These are phyloP conservation scores for Ogataea trehaloabstinens DNA, from an alignment of 805 yeast genomes.

Conservation along the genomic window DNA sequence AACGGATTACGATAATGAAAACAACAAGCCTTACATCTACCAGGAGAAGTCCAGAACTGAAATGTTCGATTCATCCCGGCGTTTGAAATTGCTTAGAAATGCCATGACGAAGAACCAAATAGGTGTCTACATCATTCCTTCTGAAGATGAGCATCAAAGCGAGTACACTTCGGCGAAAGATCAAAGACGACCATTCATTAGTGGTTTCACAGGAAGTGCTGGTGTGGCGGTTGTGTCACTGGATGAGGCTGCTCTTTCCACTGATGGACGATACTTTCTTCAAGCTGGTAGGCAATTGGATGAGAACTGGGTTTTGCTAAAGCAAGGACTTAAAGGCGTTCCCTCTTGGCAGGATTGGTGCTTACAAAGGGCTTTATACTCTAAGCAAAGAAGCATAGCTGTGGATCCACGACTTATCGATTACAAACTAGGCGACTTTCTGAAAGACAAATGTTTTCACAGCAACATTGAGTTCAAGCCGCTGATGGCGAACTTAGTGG, in stretches of 20 bases:
- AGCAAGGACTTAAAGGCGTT: constrained; percentile 70
- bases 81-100: constrained; percentile 39
- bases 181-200: constrained; percentile 76
- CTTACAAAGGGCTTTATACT: constrained; percentile 49
- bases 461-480: constrained; percentile 47
- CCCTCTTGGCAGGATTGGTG: constrained; percentile 83
- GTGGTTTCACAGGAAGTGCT: constrained; percentile 91
- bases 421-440: constrained; percentile 42
- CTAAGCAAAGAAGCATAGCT: constrained; percentile 58
- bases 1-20: constrained; percentile 1
- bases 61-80: constrained; percentile 31
- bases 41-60: constrained; percentile 2
- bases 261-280: constrained; percentile 92
- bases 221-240: constrained; percentile 84
- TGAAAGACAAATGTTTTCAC: constrained; percentile 32
- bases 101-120: constrained; percentile 45
- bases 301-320: constrained; percentile 72
- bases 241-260: constrained; percentile 71
- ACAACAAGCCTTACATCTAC: not conserved
- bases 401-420: constrained; percentile 79
- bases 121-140: constrained; percentile 55
- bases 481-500: constrained; percentile 66
- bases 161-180: constrained; percentile 85
- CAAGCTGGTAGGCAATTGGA: constrained; percentile 88
- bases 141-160: constrained; percentile 92